These are phyloP conservation scores for Curvularia verruculosa DNA, from an alignment of 2,329 filamentous ascomycete species.

Conservation along the genomic window DNA sequence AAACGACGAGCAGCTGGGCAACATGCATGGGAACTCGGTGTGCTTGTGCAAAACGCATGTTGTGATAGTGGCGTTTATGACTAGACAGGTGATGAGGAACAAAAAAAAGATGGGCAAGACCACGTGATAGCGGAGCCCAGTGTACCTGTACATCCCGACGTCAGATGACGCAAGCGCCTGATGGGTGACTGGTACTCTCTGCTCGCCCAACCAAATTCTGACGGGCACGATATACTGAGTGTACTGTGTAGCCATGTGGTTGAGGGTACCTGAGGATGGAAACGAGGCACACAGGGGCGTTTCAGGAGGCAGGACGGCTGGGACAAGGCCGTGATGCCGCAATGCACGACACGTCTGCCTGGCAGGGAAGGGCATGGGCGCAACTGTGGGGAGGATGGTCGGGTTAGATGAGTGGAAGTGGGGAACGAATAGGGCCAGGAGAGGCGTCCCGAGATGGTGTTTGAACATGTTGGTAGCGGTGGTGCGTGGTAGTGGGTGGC, in stretches of 20 bases:
- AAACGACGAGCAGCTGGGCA: neutral
- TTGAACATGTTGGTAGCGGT: constrained; percentile 4
- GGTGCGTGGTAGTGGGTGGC: no score
- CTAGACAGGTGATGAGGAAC: neutral
- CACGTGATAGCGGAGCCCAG: neutral
- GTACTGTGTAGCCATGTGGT: neutral
- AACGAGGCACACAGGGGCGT: neutral
- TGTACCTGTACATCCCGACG: neutral
- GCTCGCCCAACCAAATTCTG: neutral
- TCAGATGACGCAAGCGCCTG: neutral
- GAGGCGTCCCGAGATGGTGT: constrained; percentile 5
- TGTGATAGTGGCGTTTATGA: neutral
- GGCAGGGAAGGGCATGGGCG: constrained; percentile 2
- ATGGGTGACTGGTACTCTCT: neutral
- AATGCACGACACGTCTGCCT: neutral
- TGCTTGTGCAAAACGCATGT: neutral
- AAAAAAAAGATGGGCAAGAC: neutral
- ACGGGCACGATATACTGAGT: neutral
- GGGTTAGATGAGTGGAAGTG: constrained; percentile 6
- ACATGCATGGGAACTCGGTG: neutral
- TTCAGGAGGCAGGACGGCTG: neutral
- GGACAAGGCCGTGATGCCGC: neutral
- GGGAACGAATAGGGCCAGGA: constrained; percentile 13
- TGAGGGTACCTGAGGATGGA: neutral
- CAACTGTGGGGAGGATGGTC: neutral